A percentile compares a stretch with the other conserved stretches of the same genome.
Conservation (phyloP, 495 filamentous ascomycete genomes). For the Penicillium turbatum region DNA sequence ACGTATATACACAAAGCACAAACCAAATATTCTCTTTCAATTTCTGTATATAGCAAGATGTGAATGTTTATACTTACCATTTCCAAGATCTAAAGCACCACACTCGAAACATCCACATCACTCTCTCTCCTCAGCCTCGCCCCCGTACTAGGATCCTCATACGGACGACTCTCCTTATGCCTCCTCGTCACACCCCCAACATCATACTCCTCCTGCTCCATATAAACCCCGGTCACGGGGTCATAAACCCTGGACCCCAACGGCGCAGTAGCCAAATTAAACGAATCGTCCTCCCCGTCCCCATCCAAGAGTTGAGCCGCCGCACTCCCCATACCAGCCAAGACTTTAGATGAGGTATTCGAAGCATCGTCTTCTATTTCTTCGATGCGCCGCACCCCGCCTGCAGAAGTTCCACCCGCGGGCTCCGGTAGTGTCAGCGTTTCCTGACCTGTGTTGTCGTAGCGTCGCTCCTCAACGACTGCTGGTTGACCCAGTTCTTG, state of each 20-base stretch:
- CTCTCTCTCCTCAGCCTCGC: conserved; percentile 9
- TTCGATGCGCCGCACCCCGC: conserved; percentile 26
- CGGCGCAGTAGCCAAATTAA: conserved; percentile 7
- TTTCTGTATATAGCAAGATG: background rate
- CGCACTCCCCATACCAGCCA: conserved; percentile 3
- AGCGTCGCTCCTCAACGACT: conserved; percentile 34
- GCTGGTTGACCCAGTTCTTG: conserved; percentile 37
- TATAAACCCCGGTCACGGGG: conserved; percentile 11
- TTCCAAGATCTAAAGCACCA: background rate
- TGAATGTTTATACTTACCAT: background rate
- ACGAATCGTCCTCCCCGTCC: conserved; percentile 6
- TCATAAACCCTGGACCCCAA: conserved; percentile 13
- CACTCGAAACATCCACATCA: conserved; percentile 20
- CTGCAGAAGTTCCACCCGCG: conserved; percentile 17
- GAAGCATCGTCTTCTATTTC: conserved; percentile 19
- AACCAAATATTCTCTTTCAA: background rate
- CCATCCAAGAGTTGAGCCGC: conserved; percentile 12
- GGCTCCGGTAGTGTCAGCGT: conserved; percentile 12
- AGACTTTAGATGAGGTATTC: background rate
- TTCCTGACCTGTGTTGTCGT: conserved; percentile 36
- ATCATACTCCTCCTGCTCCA: conserved; percentile 17
- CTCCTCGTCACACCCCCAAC: conserved; percentile 4
- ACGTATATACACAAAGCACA: background rate
- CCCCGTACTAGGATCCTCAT: conserved; percentile 23
- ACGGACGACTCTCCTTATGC: conserved; percentile 12